A percentile compares a stretch with the other conserved stretches of the same genome.
Evolutionary conservation across 805 yeast species (phyloP).

Genomic region (Schwanniomyces sp.): DNA sequence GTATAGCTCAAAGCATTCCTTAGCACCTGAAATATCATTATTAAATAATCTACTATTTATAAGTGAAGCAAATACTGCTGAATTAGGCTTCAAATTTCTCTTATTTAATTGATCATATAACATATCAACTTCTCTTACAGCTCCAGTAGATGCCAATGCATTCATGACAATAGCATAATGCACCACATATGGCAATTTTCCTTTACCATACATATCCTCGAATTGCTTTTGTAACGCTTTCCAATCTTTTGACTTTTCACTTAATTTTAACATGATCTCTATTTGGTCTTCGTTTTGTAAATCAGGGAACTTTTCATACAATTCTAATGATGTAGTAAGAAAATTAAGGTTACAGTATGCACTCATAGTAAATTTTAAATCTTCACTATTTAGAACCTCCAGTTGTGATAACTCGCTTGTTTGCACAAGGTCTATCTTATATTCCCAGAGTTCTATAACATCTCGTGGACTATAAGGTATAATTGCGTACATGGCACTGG

Average conservation of each 20-base stretch:
- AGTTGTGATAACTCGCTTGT: background rate
- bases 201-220: constrained; percentile 54
- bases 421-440: constrained; percentile 11
- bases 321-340: constrained; percentile 18
- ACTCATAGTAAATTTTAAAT: constrained; percentile 30
- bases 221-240: constrained; percentile 53
- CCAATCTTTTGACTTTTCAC: constrained; percentile 53
- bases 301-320: constrained; percentile 35
- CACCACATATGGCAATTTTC: constrained; percentile 48
- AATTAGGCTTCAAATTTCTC: constrained; percentile 49
- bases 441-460: constrained; percentile 20
- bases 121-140: constrained; percentile 45
- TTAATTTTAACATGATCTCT: constrained; percentile 46
- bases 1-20: constrained; percentile 26
- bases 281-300: constrained; percentile 50
- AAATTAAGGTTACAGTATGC: constrained; percentile 22
- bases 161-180: constrained; percentile 65
- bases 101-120: constrained; percentile 48
- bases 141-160: constrained; percentile 54
- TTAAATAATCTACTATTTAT: constrained; percentile 40
- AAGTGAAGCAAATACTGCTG: constrained; percentile 43
- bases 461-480: constrained; percentile 12
- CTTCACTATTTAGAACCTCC: constrained; percentile 12
- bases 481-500: constrained; percentile 14
- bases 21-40: constrained; percentile 33